phyloP scores from a whole-genome alignment of 306 rosid species.

The Casuarina glauca region DNA sequence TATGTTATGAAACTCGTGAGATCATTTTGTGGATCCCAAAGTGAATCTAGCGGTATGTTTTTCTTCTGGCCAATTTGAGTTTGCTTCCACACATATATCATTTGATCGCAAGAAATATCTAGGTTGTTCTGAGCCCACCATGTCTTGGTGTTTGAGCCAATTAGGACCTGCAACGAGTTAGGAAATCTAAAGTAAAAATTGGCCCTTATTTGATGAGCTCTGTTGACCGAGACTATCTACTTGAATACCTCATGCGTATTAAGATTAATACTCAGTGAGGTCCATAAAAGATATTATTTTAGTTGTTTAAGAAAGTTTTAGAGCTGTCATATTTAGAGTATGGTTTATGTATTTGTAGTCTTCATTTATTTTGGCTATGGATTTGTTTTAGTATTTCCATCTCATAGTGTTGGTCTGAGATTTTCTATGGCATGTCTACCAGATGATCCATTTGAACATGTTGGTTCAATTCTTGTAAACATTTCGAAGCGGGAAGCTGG shows the following conservation, averaged over 20 bases:
- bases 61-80: constrained; percentile 21
- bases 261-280: not conserved
- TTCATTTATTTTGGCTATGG: not conserved
- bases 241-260: not conserved
- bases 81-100: constrained; percentile 1
- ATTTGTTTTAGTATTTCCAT: not conserved
- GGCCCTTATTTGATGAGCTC: not conserved
- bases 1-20: constrained; percentile 90
- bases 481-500: constrained; percentile 78
- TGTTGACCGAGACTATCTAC: constrained; percentile 8
- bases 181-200: constrained; percentile 9
- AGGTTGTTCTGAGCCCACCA: not conserved
- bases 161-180: constrained; percentile 3
- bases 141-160: constrained; percentile 2
- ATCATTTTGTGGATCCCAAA: constrained; percentile 72
- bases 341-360: constrained; percentile 7
- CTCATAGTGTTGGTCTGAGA: constrained; percentile 21
- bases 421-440: constrained; percentile 21
- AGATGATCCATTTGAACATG: constrained; percentile 97
- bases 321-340: not conserved
- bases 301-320: not conserved
- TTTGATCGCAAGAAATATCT: not conserved
- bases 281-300: not conserved
- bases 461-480: constrained; percentile 86
- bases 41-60: constrained; percentile 61